Evolutionary conservation across 2,329 filamentous ascomycete species (phyloP).

Genomic region (Sporothrix globosa): DNA sequence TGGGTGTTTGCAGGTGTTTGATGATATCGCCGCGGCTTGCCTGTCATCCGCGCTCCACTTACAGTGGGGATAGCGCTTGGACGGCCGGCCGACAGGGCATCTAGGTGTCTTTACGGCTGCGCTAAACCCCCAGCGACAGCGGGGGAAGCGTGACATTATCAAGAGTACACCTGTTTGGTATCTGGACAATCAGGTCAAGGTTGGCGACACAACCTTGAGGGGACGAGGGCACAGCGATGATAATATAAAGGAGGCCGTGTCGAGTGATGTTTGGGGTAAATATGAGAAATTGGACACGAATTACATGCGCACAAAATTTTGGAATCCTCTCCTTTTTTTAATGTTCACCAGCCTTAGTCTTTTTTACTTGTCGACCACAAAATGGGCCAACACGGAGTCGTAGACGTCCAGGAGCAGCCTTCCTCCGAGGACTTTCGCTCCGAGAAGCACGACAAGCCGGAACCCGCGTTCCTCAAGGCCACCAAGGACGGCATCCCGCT

Average conservation of each 20-base stretch:
- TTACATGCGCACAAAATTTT: background rate
- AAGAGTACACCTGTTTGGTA: background rate
- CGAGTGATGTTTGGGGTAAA: background rate
- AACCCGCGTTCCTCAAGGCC: slow-evolving; percentile 14
- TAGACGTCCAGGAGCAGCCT: slow-evolving; percentile 5
- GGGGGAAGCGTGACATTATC: background rate
- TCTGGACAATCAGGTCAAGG: background rate
- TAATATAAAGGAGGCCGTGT: background rate
- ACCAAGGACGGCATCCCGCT: slow-evolving; percentile 26
- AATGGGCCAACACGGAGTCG: slow-evolving; percentile 12
- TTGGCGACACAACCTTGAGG: background rate
- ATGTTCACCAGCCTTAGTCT: background rate
- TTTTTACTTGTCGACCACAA: too few species aligned
- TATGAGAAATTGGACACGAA: background rate
- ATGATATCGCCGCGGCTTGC: slow-evolving; percentile 1
- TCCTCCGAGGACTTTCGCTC: slow-evolving; percentile 12
- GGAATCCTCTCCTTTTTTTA: background rate
- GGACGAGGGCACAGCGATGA: background rate
- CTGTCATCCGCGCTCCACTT: slow-evolving; percentile 12
- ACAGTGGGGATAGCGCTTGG: background rate
- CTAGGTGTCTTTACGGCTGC: background rate
- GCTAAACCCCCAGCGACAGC: background rate
- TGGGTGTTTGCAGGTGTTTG: background rate
- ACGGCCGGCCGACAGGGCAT: background rate
- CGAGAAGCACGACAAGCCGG: slow-evolving; percentile 22